phyloP scores from a whole-genome alignment of 805 yeast species.

The Clavispora vitiphila region DNA sequence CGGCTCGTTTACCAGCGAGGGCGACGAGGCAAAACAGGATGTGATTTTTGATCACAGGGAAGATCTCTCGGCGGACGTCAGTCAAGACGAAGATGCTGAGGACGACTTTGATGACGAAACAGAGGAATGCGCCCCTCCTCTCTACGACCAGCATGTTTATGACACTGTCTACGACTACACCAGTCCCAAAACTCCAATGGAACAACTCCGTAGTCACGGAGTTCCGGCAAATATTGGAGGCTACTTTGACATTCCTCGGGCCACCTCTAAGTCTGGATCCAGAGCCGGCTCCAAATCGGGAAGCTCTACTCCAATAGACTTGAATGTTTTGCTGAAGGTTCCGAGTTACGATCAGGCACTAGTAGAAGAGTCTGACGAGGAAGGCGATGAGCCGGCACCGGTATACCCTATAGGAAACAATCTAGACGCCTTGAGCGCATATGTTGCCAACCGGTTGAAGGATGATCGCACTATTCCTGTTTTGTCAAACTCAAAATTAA shows the following conservation, averaged over 20 bases:
- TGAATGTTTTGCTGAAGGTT: slow-evolving; percentile 23
- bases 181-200: slow-evolving; percentile 31
- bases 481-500: background rate
- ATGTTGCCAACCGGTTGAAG: background rate
- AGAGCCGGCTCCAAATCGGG: slow-evolving; percentile 5
- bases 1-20: slow-evolving; percentile 21
- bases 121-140: slow-evolving; percentile 38
- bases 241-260: slow-evolving; percentile 29
- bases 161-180: slow-evolving; percentile 36
- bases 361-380: slow-evolving; percentile 30
- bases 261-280: slow-evolving; percentile 7
- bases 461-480: background rate
- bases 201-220: slow-evolving; percentile 24
- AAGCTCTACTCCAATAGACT: slow-evolving; percentile 18
- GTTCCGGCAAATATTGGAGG: slow-evolving; percentile 17
- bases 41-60: slow-evolving; percentile 26
- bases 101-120: slow-evolving; percentile 20
- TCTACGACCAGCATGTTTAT: slow-evolving; percentile 34
- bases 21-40: slow-evolving; percentile 18
- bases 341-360: slow-evolving; percentile 39
- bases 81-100: slow-evolving; percentile 13
- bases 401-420: slow-evolving; percentile 6
- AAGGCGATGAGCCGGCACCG: slow-evolving; percentile 17
- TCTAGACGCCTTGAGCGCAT: background rate
- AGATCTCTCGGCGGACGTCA: slow-evolving; percentile 3